Base-by-base conservation (phyloP, 2,329 filamentous ascomycete species). In the Plectosphaerella sp. region DNA sequence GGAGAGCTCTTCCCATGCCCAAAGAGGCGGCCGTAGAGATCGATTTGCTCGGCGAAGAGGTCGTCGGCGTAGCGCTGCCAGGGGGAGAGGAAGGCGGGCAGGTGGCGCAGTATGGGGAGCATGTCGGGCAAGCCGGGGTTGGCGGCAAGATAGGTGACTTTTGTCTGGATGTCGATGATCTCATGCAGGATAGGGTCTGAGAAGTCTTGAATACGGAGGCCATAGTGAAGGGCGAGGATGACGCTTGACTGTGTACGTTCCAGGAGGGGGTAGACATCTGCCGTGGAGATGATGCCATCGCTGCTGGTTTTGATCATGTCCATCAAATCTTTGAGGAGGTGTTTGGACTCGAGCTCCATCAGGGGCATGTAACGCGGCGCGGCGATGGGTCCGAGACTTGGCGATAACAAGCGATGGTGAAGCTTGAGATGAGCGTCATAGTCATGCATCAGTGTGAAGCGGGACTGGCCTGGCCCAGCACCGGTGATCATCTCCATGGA, bases 281-380 rank as follows among this genome's bases (percentile, higher is more conserved):
- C 49, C 0, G 49, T 54, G 4, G 22, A 35, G 37, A 49, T 47
- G 24, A 33, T 42, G 14, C 15, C 20, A 4, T 1, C 12, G 11
- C 24, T 39, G 1, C 24, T n/a, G 41, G n/a, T 16, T 12, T 18
- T 43, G 3, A 28, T 10, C 20, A 22, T 25, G 4, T 22, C 6
- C 16, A 25, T 22, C 18, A 8, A 22, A 12, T 77, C 72, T 15
- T 62, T 62, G 1, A 78, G 53, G 1, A 77, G 56, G 48, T 77
- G 73, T 50, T 67, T 71, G 25, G 69, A 72, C 55, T 78, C 76
- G 6, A 77, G 63, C 10, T 76, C 71, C 55, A 77, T 74, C 0
- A 79, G 56, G 0, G 65, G 61, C 15, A 63, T 63, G 52, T 77
- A 78, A 0, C 64, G 66, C 2, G 59, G 59, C 46, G 49, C 67